Conservation (phyloP, 257 asterid species). For the Solanum clarkiae region DNA sequence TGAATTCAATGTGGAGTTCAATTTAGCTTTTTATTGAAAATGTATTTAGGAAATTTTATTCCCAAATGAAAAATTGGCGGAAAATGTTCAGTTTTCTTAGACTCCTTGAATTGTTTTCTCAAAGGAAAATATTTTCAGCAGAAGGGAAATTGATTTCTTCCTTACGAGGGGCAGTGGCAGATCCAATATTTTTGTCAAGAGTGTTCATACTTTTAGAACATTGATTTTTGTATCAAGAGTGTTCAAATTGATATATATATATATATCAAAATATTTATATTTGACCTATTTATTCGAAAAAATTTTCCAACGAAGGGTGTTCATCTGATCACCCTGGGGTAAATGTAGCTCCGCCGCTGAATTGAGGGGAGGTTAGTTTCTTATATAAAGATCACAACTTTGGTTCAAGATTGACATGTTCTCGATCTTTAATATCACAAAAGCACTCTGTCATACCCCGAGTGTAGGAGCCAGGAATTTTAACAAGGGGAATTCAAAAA, state of each 20-base stretch:
- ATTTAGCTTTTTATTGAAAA: not conserved
- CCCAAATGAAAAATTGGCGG: not conserved
- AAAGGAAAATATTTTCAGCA: not conserved
- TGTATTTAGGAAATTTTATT: not conserved
- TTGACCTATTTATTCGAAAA: no score
- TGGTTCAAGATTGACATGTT: not conserved
- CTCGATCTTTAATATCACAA: not conserved
- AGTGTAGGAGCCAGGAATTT: not conserved
- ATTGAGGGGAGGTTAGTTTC: not conserved
- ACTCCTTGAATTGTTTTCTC: not conserved
- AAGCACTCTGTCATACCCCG: not conserved
- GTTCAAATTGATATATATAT: no score
- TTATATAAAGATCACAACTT: not conserved
- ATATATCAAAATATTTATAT: no score
- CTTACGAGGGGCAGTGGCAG: not conserved
- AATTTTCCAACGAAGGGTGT: no score
- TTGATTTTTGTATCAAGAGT: no score
- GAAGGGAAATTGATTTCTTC: not conserved
- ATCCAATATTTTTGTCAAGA: no score
- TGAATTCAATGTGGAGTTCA: not conserved
- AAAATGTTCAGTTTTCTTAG: not conserved
- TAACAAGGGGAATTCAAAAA: not conserved
- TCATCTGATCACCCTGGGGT: no score
- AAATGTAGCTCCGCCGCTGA: no score
- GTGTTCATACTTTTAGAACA: no score